A percentile compares a stretch with the other conserved stretches of the same genome.
These are phyloP conservation scores for Tuctoria greenei DNA, from an alignment of 176 grass and related monocot species.

Conservation along the genomic window DNA sequence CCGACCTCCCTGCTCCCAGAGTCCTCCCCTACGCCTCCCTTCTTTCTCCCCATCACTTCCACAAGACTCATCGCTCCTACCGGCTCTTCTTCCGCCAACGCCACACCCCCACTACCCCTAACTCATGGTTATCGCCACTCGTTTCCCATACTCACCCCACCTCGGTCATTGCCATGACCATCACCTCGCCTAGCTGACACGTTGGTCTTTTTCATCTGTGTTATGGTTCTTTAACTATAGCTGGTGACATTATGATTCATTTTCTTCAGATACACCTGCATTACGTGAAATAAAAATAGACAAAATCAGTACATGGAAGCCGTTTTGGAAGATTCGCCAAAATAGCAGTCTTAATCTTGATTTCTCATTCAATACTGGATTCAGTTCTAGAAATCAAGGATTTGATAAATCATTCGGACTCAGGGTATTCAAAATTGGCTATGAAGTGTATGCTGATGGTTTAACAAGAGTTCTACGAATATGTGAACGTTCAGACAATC, in stretches of 20 bases:
- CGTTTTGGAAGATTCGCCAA: conserved; percentile 70
- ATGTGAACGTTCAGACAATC: conserved; percentile 48
- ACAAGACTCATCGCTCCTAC: too few species aligned
- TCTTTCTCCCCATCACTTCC: too few species aligned
- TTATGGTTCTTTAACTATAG: conserved; percentile 25
- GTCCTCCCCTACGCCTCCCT: too few species aligned
- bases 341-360: conserved; percentile 65
- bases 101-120: too few species aligned
- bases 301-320: conserved; percentile 72
- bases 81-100: too few species aligned
- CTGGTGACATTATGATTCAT: conserved; percentile 35
- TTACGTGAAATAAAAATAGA: conserved; percentile 91
- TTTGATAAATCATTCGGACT: conserved; percentile 55
- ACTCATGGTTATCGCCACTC: too few species aligned
- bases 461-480: conserved; percentile 71
- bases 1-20: too few species aligned
- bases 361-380: conserved; percentile 54
- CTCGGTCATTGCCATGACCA: too few species aligned
- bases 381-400: conserved; percentile 52
- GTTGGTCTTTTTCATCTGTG: conserved; percentile 5
- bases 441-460: conserved; percentile 88
- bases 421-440: conserved; percentile 62
- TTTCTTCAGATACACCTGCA: conserved; percentile 67
- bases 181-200: conserved; percentile 4
- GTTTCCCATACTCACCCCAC: too few species aligned